Base-by-base conservation (phyloP, 768 basidiomycete species). In the Agaricus subrufescens region DNA sequence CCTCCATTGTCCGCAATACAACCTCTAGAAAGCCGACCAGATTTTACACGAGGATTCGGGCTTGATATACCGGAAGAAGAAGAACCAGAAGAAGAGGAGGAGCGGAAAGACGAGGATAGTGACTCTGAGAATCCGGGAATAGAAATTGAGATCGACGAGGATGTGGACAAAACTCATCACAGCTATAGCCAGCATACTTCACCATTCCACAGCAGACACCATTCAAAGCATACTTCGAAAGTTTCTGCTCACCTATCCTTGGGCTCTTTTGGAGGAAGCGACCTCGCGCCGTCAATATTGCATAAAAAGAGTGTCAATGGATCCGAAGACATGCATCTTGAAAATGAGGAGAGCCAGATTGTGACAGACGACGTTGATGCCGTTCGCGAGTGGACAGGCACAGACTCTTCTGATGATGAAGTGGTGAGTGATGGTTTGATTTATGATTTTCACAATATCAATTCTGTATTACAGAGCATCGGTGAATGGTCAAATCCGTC, bases 401-500 rank as follows among this genome's bases (percentile, higher is more conserved):
- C 88, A 40, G 90, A 92, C 30, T 34, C 53, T 38, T 85, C 86
- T 27, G 87, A 89, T 34, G 85, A 89, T 38, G 85, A 89, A 61
- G 85, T 89, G 75, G 90, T 90, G 62, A 52, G 77, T 65, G 38
- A 50, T 47, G 30, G 11, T 60, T 56, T 43, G 48, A 59, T 52
- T 54, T 29, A 58, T 49, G 40, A 63, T 50, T 46, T 53, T 38
- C 7, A 45, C 37, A 29, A 7, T 27, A 42, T 47, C 46, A 40
- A 52, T 39, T 40, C 54, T 30, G 14, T 54, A 52, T 29, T 61
- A 8, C 74, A 90, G 85, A 91, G 89, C 62, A 86, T 91, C 48
- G 90, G 89, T 27, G 91, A 94, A 71, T 94, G 82, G 81, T 94
- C 91, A 25, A 94, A 94, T 64, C 91, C 91, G 15, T 94, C 91